Evolutionary conservation across 2,329 filamentous ascomycete genomes (phyloP), one percentile per base, ranked within the genome.

Genomic region (Stromatinia cepivora): DNA sequence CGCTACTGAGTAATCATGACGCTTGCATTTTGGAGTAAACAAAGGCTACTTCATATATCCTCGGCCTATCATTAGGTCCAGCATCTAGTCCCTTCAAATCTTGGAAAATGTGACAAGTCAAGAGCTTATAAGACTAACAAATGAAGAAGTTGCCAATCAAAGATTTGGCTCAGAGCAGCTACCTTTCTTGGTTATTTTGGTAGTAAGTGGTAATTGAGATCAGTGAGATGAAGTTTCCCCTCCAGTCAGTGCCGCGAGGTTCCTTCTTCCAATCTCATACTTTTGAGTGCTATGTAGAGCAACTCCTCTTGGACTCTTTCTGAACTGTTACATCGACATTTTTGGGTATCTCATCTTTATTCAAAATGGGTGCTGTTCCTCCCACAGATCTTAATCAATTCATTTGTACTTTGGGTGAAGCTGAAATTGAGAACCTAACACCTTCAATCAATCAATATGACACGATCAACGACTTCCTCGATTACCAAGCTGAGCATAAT

Each of bases 391-490:
- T 67, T 10, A 71, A 71, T 46, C 88, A 89, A 76, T 89, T 89
- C 74, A 84, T 84, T 4, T 89, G 87, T 76, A 88, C 86, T 0
- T 80, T 90, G 2, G 87, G 85, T 1, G 82, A 89, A 75, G 13
- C 80, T 79, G 1, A 78, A 77, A 70, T 36, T 56, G 10, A 76
- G 77, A 1, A 74, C 66, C 45, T 73, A 74, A 70, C 82, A 79
- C 70, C 39, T 42, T 42, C 80, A 87, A 62, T 81, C 88, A 69
- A 74, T 88, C 45, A 52, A 42, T 73, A 82, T 88, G 36, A 78
- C 3, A 85, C 82, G 0, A 81, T 88, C 68, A 80, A 81, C 66
- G 77, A 83, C 0, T 81, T 89, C 68, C 77, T 89, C 25, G 81
- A 83, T n/a, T 59, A 62, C 34, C 65, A 67, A 10, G 54, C 65